These are phyloP conservation scores for Ananas comosus DNA, from an alignment of 176 grass and related monocot genomes.

Conservation along the genomic window DNA sequence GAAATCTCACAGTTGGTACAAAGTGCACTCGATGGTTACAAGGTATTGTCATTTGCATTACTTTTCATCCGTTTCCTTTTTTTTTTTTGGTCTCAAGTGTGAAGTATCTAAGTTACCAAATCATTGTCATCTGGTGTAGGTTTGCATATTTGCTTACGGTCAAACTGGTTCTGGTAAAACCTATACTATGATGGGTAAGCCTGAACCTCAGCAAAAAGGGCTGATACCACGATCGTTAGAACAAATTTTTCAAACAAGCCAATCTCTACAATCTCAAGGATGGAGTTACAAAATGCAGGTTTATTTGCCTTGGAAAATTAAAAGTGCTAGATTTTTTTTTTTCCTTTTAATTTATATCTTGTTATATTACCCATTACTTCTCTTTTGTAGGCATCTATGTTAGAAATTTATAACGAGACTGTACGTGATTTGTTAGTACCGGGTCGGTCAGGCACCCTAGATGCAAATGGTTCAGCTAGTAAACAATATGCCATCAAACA, in stretches of 20 bases:
- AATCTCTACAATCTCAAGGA: conserved; percentile 58
- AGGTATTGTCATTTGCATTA: conserved; percentile 31
- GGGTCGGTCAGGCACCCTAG: conserved; percentile 25
- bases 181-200: conserved; percentile 95
- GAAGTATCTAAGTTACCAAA: background rate
- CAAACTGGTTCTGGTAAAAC: conserved; percentile 99
- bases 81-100: background rate
- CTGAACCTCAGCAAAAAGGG: conserved; percentile 50
- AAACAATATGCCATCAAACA: conserved; percentile 87
- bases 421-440: conserved; percentile 72
- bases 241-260: conserved; percentile 77
- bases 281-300: conserved; percentile 93
- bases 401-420: conserved; percentile 98
- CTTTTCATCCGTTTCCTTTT: background rate
- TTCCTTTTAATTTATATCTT: background rate
- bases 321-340: background rate
- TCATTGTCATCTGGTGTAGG: conserved; percentile 30
- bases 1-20: conserved; percentile 94
- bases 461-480: conserved; percentile 11
- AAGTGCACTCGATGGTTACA: conserved; percentile 94
- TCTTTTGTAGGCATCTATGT: conserved; percentile 64
- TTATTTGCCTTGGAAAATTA: background rate
- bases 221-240: conserved; percentile 84
- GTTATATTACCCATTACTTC: conserved; percentile 7
- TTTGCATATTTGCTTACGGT: conserved; percentile 98